Evolutionary conservation across 164 flowering plant species (phyloP), one percentile per base, ranked within the genome.

Genomic region (Umbilicus rupestris): DNA sequence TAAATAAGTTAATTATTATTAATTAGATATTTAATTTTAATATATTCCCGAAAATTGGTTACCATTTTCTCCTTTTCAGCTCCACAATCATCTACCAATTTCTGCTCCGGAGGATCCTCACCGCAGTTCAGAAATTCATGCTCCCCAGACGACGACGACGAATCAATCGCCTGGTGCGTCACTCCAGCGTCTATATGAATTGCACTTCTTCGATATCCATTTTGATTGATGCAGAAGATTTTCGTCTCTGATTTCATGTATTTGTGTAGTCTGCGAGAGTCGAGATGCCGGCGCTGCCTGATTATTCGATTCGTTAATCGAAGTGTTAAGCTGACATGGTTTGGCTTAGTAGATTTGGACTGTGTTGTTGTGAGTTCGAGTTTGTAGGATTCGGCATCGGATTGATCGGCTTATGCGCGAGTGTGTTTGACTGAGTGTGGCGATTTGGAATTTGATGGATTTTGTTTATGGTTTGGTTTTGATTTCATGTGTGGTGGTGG

Each of bases 121-220:
- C 58, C 58, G 14, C 58, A 41, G 44, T 26, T 24, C 14, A 10
- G 28, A 22, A 30, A 24, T 52, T 52, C 30, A 24, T 52, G 31
- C 58, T 19, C 57, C 22, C 57, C 57, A 3, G 57, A 50, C 57
- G 57, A 50, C 57, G 57, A 24, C 57, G 57, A 47, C 52, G 20
- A 20, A 14, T 50, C 57, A 28, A 55, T 26, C 60, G 33, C 35
- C 33, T 11, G 5, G 60, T 55, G 28, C 33, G 35, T 55, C 60
- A 15, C 33, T 55, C 44, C 12, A 35, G 37, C 37, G 4, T 35
- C 37, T 7, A 41, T 3, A 9, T 41, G 15, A 41, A 41, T 41
- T 12, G 44, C 10, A 41, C 9, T 12, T 41, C 60, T 28, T 30
- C 26, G 10, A 7, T 30, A 28, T 55, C 33, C 19, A 55, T 55